These are phyloP conservation scores for Tetradesmus obliquus DNA, from an alignment of 139 green algal species.

Conservation along the genomic window DNA sequence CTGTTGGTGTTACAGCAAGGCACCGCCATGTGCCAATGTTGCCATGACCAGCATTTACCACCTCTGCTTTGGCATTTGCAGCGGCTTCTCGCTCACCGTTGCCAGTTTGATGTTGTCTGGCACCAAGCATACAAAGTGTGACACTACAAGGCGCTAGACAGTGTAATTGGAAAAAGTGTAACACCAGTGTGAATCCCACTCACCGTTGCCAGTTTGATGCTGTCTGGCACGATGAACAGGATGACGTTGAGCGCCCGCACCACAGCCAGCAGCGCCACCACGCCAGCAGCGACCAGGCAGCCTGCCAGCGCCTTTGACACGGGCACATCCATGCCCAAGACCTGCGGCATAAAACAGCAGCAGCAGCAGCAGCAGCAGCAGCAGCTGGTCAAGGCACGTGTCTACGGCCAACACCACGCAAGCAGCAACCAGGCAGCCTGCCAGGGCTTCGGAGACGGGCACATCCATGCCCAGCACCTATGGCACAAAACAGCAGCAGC, in stretches of 20 bases:
- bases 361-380: neutral
- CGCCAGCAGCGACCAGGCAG: slow-evolving; percentile 48
- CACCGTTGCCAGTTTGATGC: slow-evolving; percentile 66
- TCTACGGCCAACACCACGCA: slow-evolving; percentile 47
- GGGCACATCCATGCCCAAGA: slow-evolving; percentile 45
- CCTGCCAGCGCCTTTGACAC: slow-evolving; percentile 51
- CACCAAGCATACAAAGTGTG: neutral
- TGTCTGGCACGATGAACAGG: slow-evolving; percentile 54
- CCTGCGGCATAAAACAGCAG: neutral
- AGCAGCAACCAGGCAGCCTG: slow-evolving; percentile 51
- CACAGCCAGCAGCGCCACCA: slow-evolving; percentile 57
- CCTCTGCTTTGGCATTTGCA: too few relatives aligned
- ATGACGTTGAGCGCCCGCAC: slow-evolving; percentile 54
- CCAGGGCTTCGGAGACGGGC: slow-evolving; percentile 43
- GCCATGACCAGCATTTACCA: too few relatives aligned
- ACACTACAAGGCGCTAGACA: neutral
- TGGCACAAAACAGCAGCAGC: neutral
- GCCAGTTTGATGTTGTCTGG: too few relatives aligned
- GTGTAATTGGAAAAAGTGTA: neutral
- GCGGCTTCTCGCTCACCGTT: too few relatives aligned
- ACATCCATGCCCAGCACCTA: slow-evolving; percentile 52
- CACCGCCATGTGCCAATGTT: too few relatives aligned
- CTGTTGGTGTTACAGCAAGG: too few relatives aligned
- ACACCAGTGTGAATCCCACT: neutral
- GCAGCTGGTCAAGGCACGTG: too few relatives aligned